Conservation (phyloP, 441 rosid genomes). For the Sinapis alba region DNA sequence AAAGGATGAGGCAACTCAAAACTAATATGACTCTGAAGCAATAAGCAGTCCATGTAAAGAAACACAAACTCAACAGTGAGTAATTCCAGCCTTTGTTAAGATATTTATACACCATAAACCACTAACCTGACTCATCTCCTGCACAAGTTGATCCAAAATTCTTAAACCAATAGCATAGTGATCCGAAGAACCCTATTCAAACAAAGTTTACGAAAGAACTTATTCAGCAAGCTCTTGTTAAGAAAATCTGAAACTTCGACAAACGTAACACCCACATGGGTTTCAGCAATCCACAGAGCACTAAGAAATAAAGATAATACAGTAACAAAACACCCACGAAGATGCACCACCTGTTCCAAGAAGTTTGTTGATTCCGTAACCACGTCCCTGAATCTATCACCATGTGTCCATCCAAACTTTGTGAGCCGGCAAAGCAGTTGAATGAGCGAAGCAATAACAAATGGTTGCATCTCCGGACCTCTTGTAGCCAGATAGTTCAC, state of each 20-base stretch:
- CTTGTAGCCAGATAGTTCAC: slow-evolving; percentile 86
- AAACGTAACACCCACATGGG: slow-evolving; percentile 6
- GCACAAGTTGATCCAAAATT: slow-evolving; percentile 93
- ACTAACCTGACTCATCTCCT: slow-evolving; percentile 98
- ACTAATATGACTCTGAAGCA: slow-evolving; percentile 11
- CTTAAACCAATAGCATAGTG: slow-evolving; percentile 93
- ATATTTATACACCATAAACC: slow-evolving; percentile 3
- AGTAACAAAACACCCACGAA: slow-evolving; percentile 23
- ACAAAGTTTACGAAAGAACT: slow-evolving; percentile 18
- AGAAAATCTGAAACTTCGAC: background rate
- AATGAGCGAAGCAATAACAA: slow-evolving; percentile 82
- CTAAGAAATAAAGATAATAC: slow-evolving; percentile 14
- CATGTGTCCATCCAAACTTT: slow-evolving; percentile 99
- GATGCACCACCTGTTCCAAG: slow-evolving; percentile 77
- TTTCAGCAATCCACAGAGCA: slow-evolving; percentile 16
- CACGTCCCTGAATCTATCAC: slow-evolving; percentile 87
- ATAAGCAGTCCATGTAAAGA: slow-evolving; percentile 11
- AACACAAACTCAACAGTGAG: background rate
- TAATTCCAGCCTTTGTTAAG: slow-evolving; percentile 3
- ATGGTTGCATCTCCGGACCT: slow-evolving; percentile 88
- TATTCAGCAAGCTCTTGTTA: slow-evolving; percentile 24
- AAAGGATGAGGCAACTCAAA: slow-evolving; percentile 14
- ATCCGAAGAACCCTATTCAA: slow-evolving; percentile 70
- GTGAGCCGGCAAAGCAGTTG: slow-evolving; percentile 93
- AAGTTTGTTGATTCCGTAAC: slow-evolving; percentile 86